Conservation (phyloP, 2,329 filamentous ascomycete species). For the Xylaria polymorpha region DNA sequence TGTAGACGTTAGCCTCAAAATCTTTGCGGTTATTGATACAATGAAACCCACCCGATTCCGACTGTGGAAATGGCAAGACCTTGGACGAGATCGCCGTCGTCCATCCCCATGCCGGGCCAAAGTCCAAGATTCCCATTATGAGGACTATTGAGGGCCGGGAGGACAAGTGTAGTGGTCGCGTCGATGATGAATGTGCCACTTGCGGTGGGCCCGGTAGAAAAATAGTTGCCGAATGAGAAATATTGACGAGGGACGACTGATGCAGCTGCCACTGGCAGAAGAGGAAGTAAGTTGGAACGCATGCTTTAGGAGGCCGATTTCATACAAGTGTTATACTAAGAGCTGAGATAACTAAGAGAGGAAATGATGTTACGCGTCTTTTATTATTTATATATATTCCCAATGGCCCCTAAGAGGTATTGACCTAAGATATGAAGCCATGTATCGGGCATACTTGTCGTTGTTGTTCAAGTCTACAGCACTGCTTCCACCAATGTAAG, state of each 20-base stretch:
- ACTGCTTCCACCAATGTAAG: slow-evolving; percentile 21
- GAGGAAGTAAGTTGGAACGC: slow-evolving; percentile 15
- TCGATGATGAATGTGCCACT: slow-evolving; percentile 26
- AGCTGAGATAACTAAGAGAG: not conserved
- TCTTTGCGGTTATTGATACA: not conserved
- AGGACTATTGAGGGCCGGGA: slow-evolving; percentile 26
- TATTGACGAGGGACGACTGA: slow-evolving; percentile 30
- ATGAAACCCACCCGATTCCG: slow-evolving; percentile 21
- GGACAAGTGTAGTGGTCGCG: slow-evolving; percentile 22
- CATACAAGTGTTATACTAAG: not conserved
- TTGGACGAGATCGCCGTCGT: slow-evolving; percentile 30
- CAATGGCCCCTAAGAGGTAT: not conserved
- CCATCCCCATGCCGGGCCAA: slow-evolving; percentile 33
- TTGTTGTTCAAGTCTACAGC: not conserved
- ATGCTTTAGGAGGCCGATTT: not conserved
- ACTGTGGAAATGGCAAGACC: slow-evolving; percentile 30
- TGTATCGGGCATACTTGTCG: not conserved
- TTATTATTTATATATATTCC: slow-evolving; percentile 5
- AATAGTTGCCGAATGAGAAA: slow-evolving; percentile 32
- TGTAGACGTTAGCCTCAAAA: not conserved
- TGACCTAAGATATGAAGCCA: not conserved
- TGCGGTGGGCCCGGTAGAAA: slow-evolving; percentile 23
- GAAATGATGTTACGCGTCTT: not conserved
- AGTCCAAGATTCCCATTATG: slow-evolving; percentile 32
- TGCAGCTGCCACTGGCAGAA: slow-evolving; percentile 19